Conservation (phyloP, 2,329 filamentous ascomycete genomes). For the Pseudogymnoascus sp. region DNA sequence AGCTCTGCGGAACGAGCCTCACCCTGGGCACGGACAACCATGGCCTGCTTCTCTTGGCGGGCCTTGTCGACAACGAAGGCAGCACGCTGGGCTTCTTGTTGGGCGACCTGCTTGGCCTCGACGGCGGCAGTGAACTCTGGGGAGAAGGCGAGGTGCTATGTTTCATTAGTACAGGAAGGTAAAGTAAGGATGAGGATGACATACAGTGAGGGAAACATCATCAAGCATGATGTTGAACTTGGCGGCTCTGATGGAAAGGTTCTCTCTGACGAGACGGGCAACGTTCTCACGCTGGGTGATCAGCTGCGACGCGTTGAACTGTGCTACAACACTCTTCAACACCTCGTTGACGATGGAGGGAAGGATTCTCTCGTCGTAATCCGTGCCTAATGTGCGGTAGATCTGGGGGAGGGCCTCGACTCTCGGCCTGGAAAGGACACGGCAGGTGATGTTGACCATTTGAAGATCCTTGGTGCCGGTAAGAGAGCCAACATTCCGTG, state of each 20-base stretch:
- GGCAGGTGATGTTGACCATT: constrained; percentile 99
- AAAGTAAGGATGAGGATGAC: constrained; percentile 24
- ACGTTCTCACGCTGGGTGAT: constrained; percentile 99
- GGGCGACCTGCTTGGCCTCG: constrained; percentile 67
- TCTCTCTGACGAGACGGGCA: constrained; percentile 82
- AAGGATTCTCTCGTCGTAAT: constrained; percentile 95
- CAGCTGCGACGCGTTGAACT: constrained; percentile 97
- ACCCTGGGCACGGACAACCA: constrained; percentile 97
- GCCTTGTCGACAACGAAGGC: constrained; percentile 99
- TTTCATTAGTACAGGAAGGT: constrained; percentile 6
- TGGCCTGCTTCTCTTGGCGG: constrained; percentile 98
- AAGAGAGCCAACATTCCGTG: constrained; percentile 90
- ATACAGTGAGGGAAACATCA: constrained; percentile 91
- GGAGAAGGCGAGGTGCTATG: constrained; percentile 63
- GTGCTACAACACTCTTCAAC: constrained; percentile 94
- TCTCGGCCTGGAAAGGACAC: constrained; percentile 88
- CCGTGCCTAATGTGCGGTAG: constrained; percentile 87
- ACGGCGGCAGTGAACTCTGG: constrained; percentile 68
- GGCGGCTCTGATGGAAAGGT: constrained; percentile 81
- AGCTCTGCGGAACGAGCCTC: constrained; percentile 96
- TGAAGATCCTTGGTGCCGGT: constrained; percentile 98
- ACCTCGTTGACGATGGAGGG: constrained; percentile 99
- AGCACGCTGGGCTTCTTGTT: constrained; percentile 92
- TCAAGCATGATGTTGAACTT: constrained; percentile 97
- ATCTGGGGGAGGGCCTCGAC: constrained; percentile 89